A percentile compares a stretch with the other conserved stretches of the same genome.
These are phyloP conservation scores for Juncus inflexus DNA, from an alignment of 176 grass and related monocot species.

Conservation along the genomic window DNA sequence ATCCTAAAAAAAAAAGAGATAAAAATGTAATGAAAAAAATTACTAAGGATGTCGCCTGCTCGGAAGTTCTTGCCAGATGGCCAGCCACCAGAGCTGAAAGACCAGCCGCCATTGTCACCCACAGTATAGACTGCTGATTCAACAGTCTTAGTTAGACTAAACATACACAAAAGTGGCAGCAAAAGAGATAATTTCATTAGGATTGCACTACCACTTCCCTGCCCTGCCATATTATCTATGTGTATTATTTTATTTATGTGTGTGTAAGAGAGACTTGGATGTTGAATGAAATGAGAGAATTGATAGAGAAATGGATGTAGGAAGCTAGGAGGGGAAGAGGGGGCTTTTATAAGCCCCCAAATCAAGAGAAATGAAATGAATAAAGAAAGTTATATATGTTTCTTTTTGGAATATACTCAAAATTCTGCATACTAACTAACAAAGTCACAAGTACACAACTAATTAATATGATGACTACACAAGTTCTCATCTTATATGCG, in stretches of 20 bases:
- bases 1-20: no score
- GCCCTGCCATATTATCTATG: constrained; percentile 2
- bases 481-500: no score
- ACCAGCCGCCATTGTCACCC: constrained; percentile 52
- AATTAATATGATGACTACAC: no score
- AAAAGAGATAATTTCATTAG: not conserved
- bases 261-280: not conserved
- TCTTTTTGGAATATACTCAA: no score
- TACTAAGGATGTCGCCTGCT: constrained; percentile 51
- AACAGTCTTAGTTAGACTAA: constrained; percentile 7
- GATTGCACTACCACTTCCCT: constrained; percentile 42
- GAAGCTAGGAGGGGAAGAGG: not conserved
- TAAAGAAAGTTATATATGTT: no score
- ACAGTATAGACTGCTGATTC: constrained; percentile 54
- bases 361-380: no score
- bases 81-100: constrained; percentile 37
- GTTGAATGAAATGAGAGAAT: not conserved
- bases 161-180: constrained; percentile 34
- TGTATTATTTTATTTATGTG: not conserved
- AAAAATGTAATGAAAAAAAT: not conserved
- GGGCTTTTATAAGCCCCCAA: no score
- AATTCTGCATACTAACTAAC: no score
- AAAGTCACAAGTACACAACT: no score
- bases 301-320: no score
- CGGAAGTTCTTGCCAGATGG: constrained; percentile 58